These are phyloP conservation scores for Trichocladium antarcticum DNA, from an alignment of 495 filamentous ascomycete genomes.

Conservation along the genomic window DNA sequence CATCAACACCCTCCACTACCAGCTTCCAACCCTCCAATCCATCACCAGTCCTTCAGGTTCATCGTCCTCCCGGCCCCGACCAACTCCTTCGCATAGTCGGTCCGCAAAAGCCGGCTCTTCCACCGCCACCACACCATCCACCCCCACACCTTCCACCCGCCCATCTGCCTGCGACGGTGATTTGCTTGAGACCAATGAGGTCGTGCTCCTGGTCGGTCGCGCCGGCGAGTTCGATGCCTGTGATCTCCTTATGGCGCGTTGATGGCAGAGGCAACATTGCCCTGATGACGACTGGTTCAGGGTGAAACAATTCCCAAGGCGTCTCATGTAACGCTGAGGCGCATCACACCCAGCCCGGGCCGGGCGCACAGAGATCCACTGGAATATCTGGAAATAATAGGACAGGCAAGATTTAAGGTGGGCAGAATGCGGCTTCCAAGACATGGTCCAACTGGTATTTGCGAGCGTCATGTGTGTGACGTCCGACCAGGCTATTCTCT, in stretches of 20 bases:
- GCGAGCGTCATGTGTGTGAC: too few relatives aligned
- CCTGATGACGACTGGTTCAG: constrained; percentile 53
- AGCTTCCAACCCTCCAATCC: background rate
- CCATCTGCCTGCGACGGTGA: constrained; percentile 46
- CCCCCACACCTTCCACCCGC: constrained; percentile 32
- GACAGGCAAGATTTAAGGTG: too few relatives aligned
- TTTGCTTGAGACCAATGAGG: constrained; percentile 20
- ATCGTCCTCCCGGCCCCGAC: constrained; percentile 16
- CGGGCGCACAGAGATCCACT: background rate
- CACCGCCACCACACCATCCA: constrained; percentile 34
- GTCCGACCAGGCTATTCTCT: too few relatives aligned
- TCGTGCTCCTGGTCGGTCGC: constrained; percentile 45
- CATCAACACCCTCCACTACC: background rate
- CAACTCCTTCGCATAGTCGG: constrained; percentile 13
- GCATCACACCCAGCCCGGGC: too few relatives aligned
- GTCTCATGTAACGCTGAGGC: background rate
- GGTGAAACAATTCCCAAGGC: too few relatives aligned
- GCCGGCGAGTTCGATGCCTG: constrained; percentile 53
- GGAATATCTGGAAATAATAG: background rate
- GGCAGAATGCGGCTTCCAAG: background rate
- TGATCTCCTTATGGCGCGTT: too few relatives aligned
- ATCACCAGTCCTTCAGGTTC: constrained; percentile 10
- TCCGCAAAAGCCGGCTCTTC: constrained; percentile 34
- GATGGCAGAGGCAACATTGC: too few relatives aligned
- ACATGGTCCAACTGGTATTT: too few relatives aligned